These are phyloP conservation scores for Pyronema omphalodes DNA, from an alignment of 495 filamentous ascomycete genomes.

Conservation along the genomic window DNA sequence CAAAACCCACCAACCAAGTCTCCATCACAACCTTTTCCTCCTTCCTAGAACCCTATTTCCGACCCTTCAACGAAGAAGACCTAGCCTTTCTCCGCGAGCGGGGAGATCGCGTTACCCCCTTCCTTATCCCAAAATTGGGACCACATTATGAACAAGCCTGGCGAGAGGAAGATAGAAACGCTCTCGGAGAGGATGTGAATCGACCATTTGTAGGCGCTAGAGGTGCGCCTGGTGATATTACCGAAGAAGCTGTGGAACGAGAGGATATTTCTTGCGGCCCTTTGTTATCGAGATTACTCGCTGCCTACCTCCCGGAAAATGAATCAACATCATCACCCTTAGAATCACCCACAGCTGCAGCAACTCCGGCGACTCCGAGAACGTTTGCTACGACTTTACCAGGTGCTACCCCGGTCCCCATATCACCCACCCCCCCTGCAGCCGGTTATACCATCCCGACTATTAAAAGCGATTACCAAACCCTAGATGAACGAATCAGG, in stretches of 20 bases:
- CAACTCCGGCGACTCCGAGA: slow-evolving; percentile 11
- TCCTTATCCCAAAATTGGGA: slow-evolving; percentile 70
- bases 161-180: slow-evolving; percentile 58
- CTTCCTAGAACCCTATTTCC: slow-evolving; percentile 80
- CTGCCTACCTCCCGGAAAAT: slow-evolving; percentile 66
- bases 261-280: slow-evolving; percentile 86
- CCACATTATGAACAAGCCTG: slow-evolving; percentile 74
- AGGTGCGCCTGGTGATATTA: slow-evolving; percentile 61
- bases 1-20: slow-evolving; percentile 86
- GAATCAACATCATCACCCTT: slow-evolving; percentile 42
- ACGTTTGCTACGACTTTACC: slow-evolving; percentile 55
- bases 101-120: slow-evolving; percentile 64
- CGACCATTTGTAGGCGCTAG: slow-evolving; percentile 29
- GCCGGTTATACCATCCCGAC: slow-evolving; percentile 37
- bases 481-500: slow-evolving; percentile 77
- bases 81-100: slow-evolving; percentile 81
- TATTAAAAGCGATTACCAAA: slow-evolving; percentile 57
- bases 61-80: slow-evolving; percentile 83
- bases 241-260: slow-evolving; percentile 63
- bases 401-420: slow-evolving; percentile 31
- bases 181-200: too few relatives aligned
- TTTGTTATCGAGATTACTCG: slow-evolving; percentile 58
- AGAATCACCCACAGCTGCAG: slow-evolving; percentile 39
- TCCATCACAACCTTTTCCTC: slow-evolving; percentile 72
- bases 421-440: slow-evolving; percentile 43